Evolutionary conservation across 1,284 basidiomycete genomes (phyloP).

Genomic region (Ceratobasidium papillatum): DNA sequence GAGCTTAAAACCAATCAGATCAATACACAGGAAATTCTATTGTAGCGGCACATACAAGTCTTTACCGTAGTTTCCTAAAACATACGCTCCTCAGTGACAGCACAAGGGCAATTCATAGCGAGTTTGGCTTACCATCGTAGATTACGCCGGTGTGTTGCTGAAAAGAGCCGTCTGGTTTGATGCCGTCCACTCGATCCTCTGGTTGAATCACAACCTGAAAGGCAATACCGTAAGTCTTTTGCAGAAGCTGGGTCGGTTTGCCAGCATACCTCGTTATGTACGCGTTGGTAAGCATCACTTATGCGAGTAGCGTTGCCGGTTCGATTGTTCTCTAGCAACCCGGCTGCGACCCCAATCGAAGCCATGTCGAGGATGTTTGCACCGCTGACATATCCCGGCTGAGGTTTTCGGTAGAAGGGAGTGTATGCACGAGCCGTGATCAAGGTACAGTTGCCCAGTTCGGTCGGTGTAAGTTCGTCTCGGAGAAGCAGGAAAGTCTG

Average conservation of each 20-base stretch:
- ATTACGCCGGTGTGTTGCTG: constrained; percentile 67
- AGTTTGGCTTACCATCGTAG: constrained; percentile 60
- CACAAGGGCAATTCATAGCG: background rate
- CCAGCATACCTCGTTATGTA: constrained; percentile 50
- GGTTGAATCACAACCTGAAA: constrained; percentile 4
- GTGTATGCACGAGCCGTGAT: constrained; percentile 39
- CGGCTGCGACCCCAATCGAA: constrained; percentile 63
- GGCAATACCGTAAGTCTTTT: constrained; percentile 31
- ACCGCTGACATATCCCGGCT: constrained; percentile 57
- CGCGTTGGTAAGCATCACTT: constrained; percentile 59
- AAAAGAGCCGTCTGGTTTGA: constrained; percentile 69
- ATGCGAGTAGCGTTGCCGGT: constrained; percentile 58
- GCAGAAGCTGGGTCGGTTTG: constrained; percentile 54
- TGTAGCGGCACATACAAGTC: constrained; percentile 57
- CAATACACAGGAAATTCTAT: background rate
- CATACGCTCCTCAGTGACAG: background rate
- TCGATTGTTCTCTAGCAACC: constrained; percentile 49
- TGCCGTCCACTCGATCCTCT: constrained; percentile 60
- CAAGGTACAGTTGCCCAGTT: constrained; percentile 39
- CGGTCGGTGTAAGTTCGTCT: constrained; percentile 20
- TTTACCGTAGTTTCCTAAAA: constrained; percentile 63
- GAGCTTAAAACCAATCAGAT: constrained; percentile 7
- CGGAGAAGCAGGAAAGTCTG: constrained; percentile 65
- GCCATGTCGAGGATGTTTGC: constrained; percentile 70
- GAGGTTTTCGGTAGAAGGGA: constrained; percentile 22